Evolutionary conservation across 306 rosid species (phyloP), one percentile per base, ranked within the genome.

Genomic region (Dryas alaskensis): DNA sequence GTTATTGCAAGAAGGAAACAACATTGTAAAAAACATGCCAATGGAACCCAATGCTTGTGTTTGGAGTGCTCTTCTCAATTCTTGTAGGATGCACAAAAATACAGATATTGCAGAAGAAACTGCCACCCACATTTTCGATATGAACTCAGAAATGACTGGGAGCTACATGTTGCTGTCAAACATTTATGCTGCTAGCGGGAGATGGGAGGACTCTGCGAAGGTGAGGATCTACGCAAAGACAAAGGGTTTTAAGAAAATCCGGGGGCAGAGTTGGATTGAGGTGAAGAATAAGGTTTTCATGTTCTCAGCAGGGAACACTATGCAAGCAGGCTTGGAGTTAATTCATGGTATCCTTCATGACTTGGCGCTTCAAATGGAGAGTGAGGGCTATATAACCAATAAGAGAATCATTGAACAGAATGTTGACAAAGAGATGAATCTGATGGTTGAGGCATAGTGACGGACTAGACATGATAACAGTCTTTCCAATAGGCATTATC

Each of bases 161-260:
- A 89, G 86, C 81, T 87, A 81, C 83, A 89, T 91, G 96, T 84
- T 91, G 75, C 80, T 91, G 50, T 91, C 97, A 13, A 89, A 88
- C 79, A 85, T 93, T 51, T 91, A 87, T 80, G 93, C 98, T 47
- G 92, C 86, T 13, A 77, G 80, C 63, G 90, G 93, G 72, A 86
- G 84, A 81, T 91, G 98, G 98, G 87, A 89, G 61, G 97, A 93
- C 40, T 89, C 92, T 4, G 92, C 93, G n/a, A 85, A 79, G 83
- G 86, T 89, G 76, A 87, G 96, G 79, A 69, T 85, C 72, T 89
- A 84, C n/a, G 88, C 90, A 39, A 93, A 85, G 81, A 47, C 79
- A 79, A 85, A 87, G 65, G 97, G 97, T 42, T 74, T 86, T 4
- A 89, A 83, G 84, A 91, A 89, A 78, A 80, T 76, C 69, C 81